Evolutionary conservation across 2,329 filamentous ascomycete species (phyloP).

Genomic region (Penicillium italicum): DNA sequence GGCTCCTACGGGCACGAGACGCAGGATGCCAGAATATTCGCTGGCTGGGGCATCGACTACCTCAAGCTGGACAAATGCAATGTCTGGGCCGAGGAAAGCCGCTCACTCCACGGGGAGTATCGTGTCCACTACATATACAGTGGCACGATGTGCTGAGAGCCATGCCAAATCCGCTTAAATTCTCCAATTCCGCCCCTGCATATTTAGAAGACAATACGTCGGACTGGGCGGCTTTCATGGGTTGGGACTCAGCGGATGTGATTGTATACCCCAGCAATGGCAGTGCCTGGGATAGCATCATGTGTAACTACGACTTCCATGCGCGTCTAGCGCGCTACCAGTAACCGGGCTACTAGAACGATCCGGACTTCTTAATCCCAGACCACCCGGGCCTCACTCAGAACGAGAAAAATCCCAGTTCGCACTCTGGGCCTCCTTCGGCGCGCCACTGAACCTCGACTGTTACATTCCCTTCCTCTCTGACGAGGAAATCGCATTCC

Average conservation of each 20-base stretch:
- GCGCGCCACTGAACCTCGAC: constrained; percentile 50
- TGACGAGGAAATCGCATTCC: constrained; percentile 34
- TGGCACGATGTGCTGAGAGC: constrained; percentile 45
- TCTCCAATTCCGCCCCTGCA: constrained; percentile 48
- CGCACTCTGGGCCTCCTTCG: constrained; percentile 51
- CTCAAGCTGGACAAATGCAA: constrained; percentile 51
- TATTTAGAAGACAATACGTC: constrained; percentile 45
- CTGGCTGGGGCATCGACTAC: constrained; percentile 43
- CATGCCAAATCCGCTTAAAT: constrained; percentile 40
- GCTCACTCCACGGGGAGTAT: no score
- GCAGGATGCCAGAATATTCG: constrained; percentile 41
- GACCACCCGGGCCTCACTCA: constrained; percentile 47
- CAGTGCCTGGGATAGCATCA: constrained; percentile 48
- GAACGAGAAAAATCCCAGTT: constrained; percentile 50
- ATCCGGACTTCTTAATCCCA: constrained; percentile 50
- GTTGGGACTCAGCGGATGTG: constrained; percentile 46
- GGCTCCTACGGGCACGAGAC: constrained; percentile 43
- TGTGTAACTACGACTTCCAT: constrained; percentile 48
- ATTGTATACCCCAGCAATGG: constrained; percentile 41
- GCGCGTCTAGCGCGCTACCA: constrained; percentile 44
- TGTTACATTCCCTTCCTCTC: constrained; percentile 41
- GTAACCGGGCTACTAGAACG: constrained; percentile 47
- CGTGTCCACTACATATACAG: no score
- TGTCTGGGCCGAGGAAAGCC: constrained; percentile 24
- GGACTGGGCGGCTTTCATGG: constrained; percentile 48